A percentile compares a stretch with the other conserved stretches of the same genome.
These are phyloP conservation scores for Colletotrichum neosansevieriae DNA, from an alignment of 2,329 filamentous ascomycete genomes.

Conservation along the genomic window DNA sequence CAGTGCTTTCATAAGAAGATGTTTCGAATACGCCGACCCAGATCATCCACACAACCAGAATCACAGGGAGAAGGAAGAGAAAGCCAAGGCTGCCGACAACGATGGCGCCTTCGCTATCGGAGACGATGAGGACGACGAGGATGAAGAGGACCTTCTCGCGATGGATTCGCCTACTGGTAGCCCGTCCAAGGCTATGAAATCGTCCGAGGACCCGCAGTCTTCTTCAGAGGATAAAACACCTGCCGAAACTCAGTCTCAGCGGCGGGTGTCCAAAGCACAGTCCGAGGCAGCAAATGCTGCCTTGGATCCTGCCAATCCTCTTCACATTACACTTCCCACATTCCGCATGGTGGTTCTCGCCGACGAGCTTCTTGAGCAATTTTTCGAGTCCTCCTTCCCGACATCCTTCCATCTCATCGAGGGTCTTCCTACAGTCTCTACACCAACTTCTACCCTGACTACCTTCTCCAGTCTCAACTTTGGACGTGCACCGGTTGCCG, in stretches of 20 bases:
- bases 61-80: slow-evolving; percentile 48
- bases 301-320: slow-evolving; percentile 89
- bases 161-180: slow-evolving; percentile 62
- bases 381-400: slow-evolving; percentile 96
- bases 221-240: slow-evolving; percentile 39
- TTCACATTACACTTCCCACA: slow-evolving; percentile 95
- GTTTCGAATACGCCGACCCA: slow-evolving; percentile 98
- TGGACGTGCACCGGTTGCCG: slow-evolving; percentile 56
- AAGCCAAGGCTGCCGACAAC: slow-evolving; percentile 45
- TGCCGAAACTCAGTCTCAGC: slow-evolving; percentile 42
- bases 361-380: slow-evolving; percentile 94
- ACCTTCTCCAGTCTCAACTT: slow-evolving; percentile 84
- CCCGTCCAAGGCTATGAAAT: slow-evolving; percentile 57
- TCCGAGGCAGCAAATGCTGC: slow-evolving; percentile 88
- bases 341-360: slow-evolving; percentile 99
- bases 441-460: slow-evolving; percentile 74
- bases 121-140: slow-evolving; percentile 78
- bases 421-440: slow-evolving; percentile 54
- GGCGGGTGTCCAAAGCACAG: slow-evolving; percentile 71
- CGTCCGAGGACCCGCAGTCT: slow-evolving; percentile 41
- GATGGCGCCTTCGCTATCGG: slow-evolving; percentile 78
- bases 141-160: slow-evolving; percentile 72
- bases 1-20: slow-evolving; percentile 93
- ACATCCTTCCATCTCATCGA: slow-evolving; percentile 91
- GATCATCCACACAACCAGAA: slow-evolving; percentile 77